A percentile compares a stretch with the other conserved stretches of the same genome.
Conservation (phyloP, 2,329 filamentous ascomycete species). For the Xylaria arbuscula region DNA sequence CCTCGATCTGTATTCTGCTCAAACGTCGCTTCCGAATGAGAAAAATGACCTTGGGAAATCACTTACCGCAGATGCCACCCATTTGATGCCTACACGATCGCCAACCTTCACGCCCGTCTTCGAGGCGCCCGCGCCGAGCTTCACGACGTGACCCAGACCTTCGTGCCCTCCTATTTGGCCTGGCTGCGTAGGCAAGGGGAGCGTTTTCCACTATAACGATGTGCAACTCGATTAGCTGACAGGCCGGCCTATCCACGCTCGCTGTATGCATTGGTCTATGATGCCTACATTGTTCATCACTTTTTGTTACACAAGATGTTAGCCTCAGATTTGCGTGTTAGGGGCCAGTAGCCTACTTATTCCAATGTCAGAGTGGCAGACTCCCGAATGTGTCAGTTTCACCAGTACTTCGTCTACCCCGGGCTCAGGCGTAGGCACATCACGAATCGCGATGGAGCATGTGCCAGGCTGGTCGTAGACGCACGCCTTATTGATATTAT, state of each 20-base stretch:
- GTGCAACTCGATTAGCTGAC: conserved; percentile 5
- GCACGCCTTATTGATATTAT: conserved; percentile 25
- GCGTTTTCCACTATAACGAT: conserved; percentile 23
- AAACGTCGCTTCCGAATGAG: neutral
- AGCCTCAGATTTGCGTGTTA: conserved; percentile 1
- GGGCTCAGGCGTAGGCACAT: conserved; percentile 37
- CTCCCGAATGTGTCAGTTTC: conserved; percentile 40
- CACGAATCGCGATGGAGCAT: conserved; percentile 33
- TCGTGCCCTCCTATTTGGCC: conserved; percentile 40
- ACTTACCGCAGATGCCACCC: conserved; percentile 30
- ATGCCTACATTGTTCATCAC: conserved; percentile 37
- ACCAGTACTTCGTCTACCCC: conserved; percentile 36
- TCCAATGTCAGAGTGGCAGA: conserved; percentile 39
- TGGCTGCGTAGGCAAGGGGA: conserved; percentile 19
- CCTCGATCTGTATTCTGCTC: neutral
- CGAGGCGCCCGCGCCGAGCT: conserved; percentile 34
- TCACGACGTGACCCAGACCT: conserved; percentile 35
- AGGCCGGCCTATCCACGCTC: neutral
- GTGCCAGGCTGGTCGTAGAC: conserved; percentile 37
- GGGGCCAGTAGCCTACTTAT: conserved; percentile 29
- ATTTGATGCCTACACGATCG: conserved; percentile 41
- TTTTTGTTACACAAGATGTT: conserved; percentile 3
- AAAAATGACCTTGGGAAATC: neutral
- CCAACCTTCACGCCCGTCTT: conserved; percentile 30
- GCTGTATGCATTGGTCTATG: neutral